phyloP scores from a whole-genome alignment of 2,329 filamentous ascomycete genomes.

The Mycosphaerelloides madeirae region DNA sequence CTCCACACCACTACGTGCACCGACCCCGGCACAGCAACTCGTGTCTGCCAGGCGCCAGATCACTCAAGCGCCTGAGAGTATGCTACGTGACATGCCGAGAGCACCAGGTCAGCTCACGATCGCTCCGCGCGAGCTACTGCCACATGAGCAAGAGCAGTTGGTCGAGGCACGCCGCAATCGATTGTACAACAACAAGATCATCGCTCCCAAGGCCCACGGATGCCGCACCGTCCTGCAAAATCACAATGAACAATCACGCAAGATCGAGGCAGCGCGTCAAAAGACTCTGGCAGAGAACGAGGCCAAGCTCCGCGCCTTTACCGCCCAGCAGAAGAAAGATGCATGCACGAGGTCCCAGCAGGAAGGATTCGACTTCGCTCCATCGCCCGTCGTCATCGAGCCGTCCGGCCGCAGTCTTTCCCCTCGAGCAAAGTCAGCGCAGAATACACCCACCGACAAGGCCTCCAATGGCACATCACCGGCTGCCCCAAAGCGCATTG shows the following conservation, averaged over 20 bases:
- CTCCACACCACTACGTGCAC: conserved; percentile 10
- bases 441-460: no score
- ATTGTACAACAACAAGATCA: no score
- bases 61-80: conserved; percentile 14
- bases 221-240: no score
- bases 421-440: no score
- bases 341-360: conserved; percentile 3
- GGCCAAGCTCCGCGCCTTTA: conserved; percentile 15
- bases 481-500: no score
- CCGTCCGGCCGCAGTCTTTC: not conserved
- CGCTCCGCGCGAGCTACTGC: conserved; percentile 17
- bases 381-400: not conserved
- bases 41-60: conserved; percentile 16
- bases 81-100: conserved; percentile 16
- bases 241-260: no score
- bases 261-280: conserved; percentile 10
- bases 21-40: conserved; percentile 8
- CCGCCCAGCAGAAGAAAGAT: conserved; percentile 7
- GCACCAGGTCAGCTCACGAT: conserved; percentile 8
- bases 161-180: conserved; percentile 1
- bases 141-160: conserved; percentile 15
- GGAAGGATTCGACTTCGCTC: conserved; percentile 11
- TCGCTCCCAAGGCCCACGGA: no score
- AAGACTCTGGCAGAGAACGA: conserved; percentile 17
- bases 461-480: no score